Base-by-base conservation (phyloP, 192 early-diverging fungal genomes). In the Podochytrium sp. region DNA sequence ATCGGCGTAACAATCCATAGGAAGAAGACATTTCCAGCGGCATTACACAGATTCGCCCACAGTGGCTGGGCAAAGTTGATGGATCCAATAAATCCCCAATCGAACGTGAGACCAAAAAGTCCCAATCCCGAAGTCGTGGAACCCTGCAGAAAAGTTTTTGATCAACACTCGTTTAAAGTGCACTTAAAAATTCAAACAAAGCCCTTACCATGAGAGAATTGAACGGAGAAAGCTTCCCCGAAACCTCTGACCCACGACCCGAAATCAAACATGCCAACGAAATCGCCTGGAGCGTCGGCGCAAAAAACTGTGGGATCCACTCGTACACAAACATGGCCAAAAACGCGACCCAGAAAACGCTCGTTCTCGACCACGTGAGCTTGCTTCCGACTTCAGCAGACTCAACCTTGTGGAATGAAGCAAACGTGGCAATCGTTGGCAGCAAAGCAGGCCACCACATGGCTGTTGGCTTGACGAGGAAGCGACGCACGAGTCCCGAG, bases 401-500 rank as follows among this genome's bases (percentile, higher is more conserved):
- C 20, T 65, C 63, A 1, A 33, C 32, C 18, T 29, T 47, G 38
- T 71, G 69, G 25, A 71, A 71, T 1, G 69, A 71, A 12, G 69
- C 33, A 27, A 71, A 71, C 35, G 60, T 30, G 7, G 69, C 69
- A 42, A 71, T 30, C 3, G 53, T 89, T 47, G 92, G 83, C 39
- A 71, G 25, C 23, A 20, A 60, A 30, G 34, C n/a, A 0, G 67
- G 67, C 52, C 67, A 70, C 53, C 93, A 83, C 91, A 95, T 95
- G 5, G 90, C 82, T 6, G 90, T 80, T 34, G 94, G 94, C 52
- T 91, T 87, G 12, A 98, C 94, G 18, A 98, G 81, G 77, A 89
- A 94, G 32, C 87, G 86, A 34, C 94, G 90, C 49, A 82, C 81
- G n/a, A 89, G 78, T 62, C 90, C 94, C 49, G 90, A 90, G 78